Percentiles rank a stretch among this genome's conserved stretches.
Conservation (phyloP, 768 basidiomycete genomes). For the Cyathus striatus region DNA sequence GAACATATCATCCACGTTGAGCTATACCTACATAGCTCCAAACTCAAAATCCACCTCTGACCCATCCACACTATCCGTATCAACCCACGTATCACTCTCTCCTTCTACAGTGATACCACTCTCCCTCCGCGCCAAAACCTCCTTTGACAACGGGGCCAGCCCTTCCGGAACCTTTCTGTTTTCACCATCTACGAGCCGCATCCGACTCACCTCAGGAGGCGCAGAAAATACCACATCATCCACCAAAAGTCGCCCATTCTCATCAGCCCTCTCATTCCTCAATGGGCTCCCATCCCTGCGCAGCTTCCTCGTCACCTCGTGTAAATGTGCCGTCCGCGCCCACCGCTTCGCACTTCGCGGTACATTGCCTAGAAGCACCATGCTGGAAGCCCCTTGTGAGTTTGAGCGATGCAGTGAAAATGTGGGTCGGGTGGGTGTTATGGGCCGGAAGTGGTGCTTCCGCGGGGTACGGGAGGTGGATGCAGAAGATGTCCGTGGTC, state of each 20-base stretch:
- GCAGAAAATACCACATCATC: not conserved
- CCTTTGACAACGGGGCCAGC: not conserved
- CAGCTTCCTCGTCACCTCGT: constrained; percentile 37
- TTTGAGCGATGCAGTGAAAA: constrained; percentile 39
- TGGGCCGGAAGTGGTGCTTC: constrained; percentile 15
- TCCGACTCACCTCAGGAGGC: not conserved
- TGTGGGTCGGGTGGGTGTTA: constrained; percentile 24
- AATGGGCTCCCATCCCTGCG: not conserved
- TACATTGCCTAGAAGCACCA: constrained; percentile 21
- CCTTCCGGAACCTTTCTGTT: not conserved
- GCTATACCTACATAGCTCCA: no score
- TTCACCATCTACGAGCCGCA: not conserved
- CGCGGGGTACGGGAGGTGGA: constrained; percentile 4
- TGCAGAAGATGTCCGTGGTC: constrained; percentile 1
- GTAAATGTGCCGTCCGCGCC: constrained; percentile 65
- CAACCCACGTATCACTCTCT: constrained; percentile 17
- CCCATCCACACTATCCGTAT: constrained; percentile 16
- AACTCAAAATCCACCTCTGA: constrained; percentile 8
- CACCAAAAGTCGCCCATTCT: not conserved
- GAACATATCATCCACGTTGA: no score
- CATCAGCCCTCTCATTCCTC: not conserved
- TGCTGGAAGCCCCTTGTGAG: constrained; percentile 28
- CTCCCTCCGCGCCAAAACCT: not conserved
- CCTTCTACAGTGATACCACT: constrained; percentile 3
- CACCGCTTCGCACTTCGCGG: constrained; percentile 49